Conservation (phyloP, 441 rosid species). For the Macaranga tanarius region DNA sequence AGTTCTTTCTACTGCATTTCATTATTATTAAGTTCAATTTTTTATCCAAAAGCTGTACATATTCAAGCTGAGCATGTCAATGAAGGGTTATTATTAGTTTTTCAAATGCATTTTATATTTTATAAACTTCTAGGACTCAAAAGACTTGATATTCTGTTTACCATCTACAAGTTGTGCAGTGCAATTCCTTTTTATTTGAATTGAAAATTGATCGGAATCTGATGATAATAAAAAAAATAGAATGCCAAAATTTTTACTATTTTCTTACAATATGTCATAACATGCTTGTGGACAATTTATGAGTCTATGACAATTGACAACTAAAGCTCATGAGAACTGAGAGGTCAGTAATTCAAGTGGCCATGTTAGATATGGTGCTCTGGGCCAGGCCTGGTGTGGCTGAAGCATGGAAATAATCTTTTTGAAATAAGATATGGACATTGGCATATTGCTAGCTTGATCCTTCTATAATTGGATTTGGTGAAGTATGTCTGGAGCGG, state of each 20-base stretch:
- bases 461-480: background rate
- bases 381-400: background rate
- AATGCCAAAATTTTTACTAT: background rate
- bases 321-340: background rate
- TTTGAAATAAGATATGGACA: background rate
- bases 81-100: too few species aligned
- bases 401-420: background rate
- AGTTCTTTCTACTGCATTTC: conserved; percentile 1
- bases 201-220: background rate
- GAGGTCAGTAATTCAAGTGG: background rate
- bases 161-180: too few species aligned
- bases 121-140: too few species aligned
- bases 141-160: too few species aligned
- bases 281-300: background rate
- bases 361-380: background rate
- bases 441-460: background rate
- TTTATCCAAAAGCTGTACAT: background rate
- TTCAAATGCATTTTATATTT: too few species aligned
- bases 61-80: too few species aligned
- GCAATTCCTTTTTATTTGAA: background rate
- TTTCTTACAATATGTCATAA: too few species aligned
- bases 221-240: background rate
- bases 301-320: background rate
- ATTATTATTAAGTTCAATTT: background rate
- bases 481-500: background rate